Percentiles rank a stretch among this genome's conserved stretches.
Evolutionary conservation across 148 eudicot species (phyloP).

Genomic region (Heliamphora exappendiculata): DNA sequence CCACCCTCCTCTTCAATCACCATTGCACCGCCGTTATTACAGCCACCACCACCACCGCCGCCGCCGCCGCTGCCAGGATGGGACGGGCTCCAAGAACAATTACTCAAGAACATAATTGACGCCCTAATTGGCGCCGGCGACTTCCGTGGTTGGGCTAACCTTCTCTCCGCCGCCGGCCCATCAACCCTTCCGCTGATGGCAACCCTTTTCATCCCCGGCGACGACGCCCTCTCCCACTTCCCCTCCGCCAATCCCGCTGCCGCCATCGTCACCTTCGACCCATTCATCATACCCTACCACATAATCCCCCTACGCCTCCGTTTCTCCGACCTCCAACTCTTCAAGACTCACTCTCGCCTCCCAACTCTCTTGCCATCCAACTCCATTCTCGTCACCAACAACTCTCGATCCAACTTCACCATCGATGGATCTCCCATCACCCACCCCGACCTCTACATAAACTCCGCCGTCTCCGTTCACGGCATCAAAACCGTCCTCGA

Average conservation of each 20-base stretch:
- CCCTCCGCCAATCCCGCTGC: conserved; percentile 10
- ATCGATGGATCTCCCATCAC: conserved; percentile 28
- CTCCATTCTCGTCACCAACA: conserved; percentile 31
- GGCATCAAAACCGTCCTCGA: conserved; percentile 31
- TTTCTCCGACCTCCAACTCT: conserved; percentile 34
- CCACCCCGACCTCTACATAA: conserved; percentile 32
- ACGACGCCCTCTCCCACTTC: conserved; percentile 24
- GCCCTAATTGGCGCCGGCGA: conserved; percentile 39
- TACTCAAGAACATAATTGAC: conserved; percentile 31
- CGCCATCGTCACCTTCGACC: conserved; percentile 22
- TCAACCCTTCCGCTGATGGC: conserved; percentile 29
- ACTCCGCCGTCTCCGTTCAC: conserved; percentile 32
- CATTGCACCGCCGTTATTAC: not conserved
- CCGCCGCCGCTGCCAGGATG: conserved; percentile 1
- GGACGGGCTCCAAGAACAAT: conserved; percentile 11
- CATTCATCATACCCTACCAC: conserved; percentile 41
- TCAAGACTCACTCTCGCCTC: conserved; percentile 19
- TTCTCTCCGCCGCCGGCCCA: conserved; percentile 29
- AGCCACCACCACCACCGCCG: not conserved
- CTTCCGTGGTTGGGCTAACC: conserved; percentile 38
- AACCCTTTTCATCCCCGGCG: conserved; percentile 50
- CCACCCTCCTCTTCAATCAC: conserved; percentile 6
- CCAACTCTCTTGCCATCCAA: conserved; percentile 43
- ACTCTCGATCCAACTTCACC: conserved; percentile 31
- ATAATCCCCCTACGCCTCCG: conserved; percentile 33